Conservation (phyloP, 805 yeast species). For the Wickerhamomyces xylosicus region DNA sequence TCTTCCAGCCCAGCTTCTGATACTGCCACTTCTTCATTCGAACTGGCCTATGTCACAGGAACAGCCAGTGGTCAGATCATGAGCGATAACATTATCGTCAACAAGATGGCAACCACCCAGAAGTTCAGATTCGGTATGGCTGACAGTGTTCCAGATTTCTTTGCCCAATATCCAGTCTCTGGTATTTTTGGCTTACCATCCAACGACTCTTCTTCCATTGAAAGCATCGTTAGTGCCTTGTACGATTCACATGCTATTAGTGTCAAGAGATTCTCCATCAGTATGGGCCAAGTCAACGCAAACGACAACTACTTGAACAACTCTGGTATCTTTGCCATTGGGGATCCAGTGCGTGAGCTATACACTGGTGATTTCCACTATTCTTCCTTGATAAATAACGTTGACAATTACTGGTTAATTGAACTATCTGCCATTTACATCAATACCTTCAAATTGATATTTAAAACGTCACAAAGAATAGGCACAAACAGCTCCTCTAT, state of each 20-base stretch:
- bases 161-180: slow-evolving; percentile 39
- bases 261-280: slow-evolving; percentile 31
- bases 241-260: slow-evolving; percentile 24
- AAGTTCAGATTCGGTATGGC: slow-evolving; percentile 47
- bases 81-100: slow-evolving; percentile 23
- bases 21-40: slow-evolving; percentile 26
- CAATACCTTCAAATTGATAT: slow-evolving; percentile 23
- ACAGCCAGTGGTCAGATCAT: slow-evolving; percentile 39
- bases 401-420: slow-evolving; percentile 42
- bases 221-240: slow-evolving; percentile 32
- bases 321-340: slow-evolving; percentile 34
- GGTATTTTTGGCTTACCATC: slow-evolving; percentile 56
- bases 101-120: slow-evolving; percentile 22
- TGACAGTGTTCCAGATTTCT: slow-evolving; percentile 38
- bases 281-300: slow-evolving; percentile 25
- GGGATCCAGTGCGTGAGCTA: slow-evolving; percentile 26
- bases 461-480: slow-evolving; percentile 16
- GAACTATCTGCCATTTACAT: slow-evolving; percentile 28
- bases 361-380: slow-evolving; percentile 33
- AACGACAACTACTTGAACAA: slow-evolving; percentile 19
- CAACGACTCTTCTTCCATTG: slow-evolving; percentile 23
- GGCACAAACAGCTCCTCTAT: slow-evolving; percentile 7
- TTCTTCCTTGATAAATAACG: slow-evolving; percentile 24
- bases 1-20: slow-evolving; percentile 6
- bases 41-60: slow-evolving; percentile 43